Evolutionary conservation across 2,329 filamentous ascomycete genomes (phyloP), one percentile per base, ranked within the genome.

Genomic region (Botrytis galanthina): DNA sequence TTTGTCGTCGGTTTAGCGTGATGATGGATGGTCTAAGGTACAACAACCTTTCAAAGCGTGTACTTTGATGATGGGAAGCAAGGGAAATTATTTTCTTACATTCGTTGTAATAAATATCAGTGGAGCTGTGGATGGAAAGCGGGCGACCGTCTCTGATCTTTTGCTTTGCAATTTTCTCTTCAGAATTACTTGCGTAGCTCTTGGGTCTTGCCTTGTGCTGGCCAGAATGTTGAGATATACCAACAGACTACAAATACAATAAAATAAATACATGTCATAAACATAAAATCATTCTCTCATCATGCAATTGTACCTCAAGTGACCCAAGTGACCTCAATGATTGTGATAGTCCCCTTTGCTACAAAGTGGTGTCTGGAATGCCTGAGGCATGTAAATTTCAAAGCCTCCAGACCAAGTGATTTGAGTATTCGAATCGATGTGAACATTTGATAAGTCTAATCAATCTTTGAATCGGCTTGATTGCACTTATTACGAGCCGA

Each of bases 1-100:
- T 79, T 78, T 77, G 75, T 75, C 78, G 76, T 77, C 74, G 67
- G 76, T 76, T 81, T 81, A 81, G 80, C 80, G 80, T 81, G 78
- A 81, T 80, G 80, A 81, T 74, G 75, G 78, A 75, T 66, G 51
- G 71, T 54, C 57, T 74, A 29, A 67, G 75, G 73, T 69, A 73
- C 74, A 72, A 75, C 64, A 72, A 72, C 42, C 32, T 60, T 68
- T 60, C 64, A n/a, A 72, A 59, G 74, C 76, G 75, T 78, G 75
- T 74, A 60, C 63, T 69, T 72, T 68, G 71, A 72, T 39, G 71
- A 68, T 72, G 48, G 62, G 37, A 61, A 39, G 70, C 74, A 73
- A 71, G 72, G 72, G 72, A 62, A 76, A 72, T 48, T 63, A 57
- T 74, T 80, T 79, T 74, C 77, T 78, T 79, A 80, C 78, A 73